These are phyloP conservation scores for Corynespora cassiicola DNA, from an alignment of 2,329 filamentous ascomycete genomes.

Conservation along the genomic window DNA sequence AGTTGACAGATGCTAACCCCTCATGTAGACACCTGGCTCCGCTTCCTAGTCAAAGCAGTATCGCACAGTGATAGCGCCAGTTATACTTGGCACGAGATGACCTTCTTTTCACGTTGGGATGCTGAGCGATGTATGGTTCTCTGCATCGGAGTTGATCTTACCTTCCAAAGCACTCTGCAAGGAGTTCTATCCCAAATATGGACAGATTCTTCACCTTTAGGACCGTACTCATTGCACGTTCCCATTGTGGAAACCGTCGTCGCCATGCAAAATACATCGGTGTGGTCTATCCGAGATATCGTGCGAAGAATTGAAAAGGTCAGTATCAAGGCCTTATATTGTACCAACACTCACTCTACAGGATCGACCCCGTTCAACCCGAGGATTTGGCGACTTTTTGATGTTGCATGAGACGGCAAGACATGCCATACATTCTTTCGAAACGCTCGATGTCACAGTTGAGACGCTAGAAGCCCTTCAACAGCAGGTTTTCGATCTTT, in stretches of 20 bases:
- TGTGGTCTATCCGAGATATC: conserved; percentile 23
- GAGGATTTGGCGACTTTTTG: conserved; percentile 9
- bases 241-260: conserved; percentile 19
- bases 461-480: conserved; percentile 14
- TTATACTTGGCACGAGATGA: conserved; percentile 26
- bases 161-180: conserved; percentile 11
- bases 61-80: neutral
- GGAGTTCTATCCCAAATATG: conserved; percentile 7
- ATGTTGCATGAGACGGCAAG: conserved; percentile 19
- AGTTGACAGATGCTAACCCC: neutral
- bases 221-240: conserved; percentile 17
- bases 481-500: conserved; percentile 1
- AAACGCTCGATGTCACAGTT: conserved; percentile 16
- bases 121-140: conserved; percentile 6
- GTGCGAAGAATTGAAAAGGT: conserved; percentile 20
- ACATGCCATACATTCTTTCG: conserved; percentile 22
- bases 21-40: conserved; percentile 18
- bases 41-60: conserved; percentile 17
- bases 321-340: too few relatives aligned
- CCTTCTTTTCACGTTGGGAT: conserved; percentile 19
- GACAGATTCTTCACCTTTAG: conserved; percentile 2
- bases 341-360: neutral
- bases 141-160: conserved; percentile 12
- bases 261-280: conserved; percentile 13
- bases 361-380: too few relatives aligned